A percentile compares a stretch with the other conserved stretches of the same genome.
Conservation (phyloP, 352 stramenopile species). For the Pseudoperonospora humuli region DNA sequence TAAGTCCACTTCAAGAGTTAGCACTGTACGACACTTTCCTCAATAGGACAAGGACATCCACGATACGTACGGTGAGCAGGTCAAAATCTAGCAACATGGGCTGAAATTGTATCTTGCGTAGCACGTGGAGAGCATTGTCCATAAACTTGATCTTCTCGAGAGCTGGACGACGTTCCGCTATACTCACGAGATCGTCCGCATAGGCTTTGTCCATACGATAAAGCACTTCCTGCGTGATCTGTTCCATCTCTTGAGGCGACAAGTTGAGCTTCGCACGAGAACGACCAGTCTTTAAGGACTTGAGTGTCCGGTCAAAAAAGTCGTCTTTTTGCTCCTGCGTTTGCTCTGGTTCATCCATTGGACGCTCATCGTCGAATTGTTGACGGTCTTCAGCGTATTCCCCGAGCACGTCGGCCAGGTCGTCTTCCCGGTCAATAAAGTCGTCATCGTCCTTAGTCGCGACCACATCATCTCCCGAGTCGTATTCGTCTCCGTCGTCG, state of each 20-base stretch:
- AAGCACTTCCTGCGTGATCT: slow-evolving; percentile 81
- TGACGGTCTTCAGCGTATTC: slow-evolving; percentile 75
- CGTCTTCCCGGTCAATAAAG: slow-evolving; percentile 85
- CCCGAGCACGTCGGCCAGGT: slow-evolving; percentile 71
- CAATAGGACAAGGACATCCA: neutral
- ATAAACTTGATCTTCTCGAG: slow-evolving; percentile 84
- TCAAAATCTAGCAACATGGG: slow-evolving; percentile 85
- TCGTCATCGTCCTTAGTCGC: slow-evolving; percentile 75
- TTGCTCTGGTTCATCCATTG: slow-evolving; percentile 31
- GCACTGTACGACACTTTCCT: neutral
- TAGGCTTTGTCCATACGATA: slow-evolving; percentile 87
- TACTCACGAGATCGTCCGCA: slow-evolving; percentile 59
- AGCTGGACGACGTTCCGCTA: slow-evolving; percentile 49
- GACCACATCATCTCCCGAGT: slow-evolving; percentile 74
- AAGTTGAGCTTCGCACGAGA: slow-evolving; percentile 65
- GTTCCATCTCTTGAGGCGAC: slow-evolving; percentile 80
- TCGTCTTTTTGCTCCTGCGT: slow-evolving; percentile 42
- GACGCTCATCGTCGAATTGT: slow-evolving; percentile 77
- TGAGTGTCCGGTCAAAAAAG: slow-evolving; percentile 78
- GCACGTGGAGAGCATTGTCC: slow-evolving; percentile 55
- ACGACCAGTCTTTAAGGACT: slow-evolving; percentile 79
- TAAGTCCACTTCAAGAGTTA: slow-evolving; percentile 12
- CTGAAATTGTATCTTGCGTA: slow-evolving; percentile 81
- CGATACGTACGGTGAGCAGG: slow-evolving; percentile 62
- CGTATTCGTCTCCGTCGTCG: slow-evolving; percentile 62